A percentile compares a stretch with the other conserved stretches of the same genome.
Evolutionary conservation across 768 basidiomycete species (phyloP).

Genomic region (Mycena rosella): DNA sequence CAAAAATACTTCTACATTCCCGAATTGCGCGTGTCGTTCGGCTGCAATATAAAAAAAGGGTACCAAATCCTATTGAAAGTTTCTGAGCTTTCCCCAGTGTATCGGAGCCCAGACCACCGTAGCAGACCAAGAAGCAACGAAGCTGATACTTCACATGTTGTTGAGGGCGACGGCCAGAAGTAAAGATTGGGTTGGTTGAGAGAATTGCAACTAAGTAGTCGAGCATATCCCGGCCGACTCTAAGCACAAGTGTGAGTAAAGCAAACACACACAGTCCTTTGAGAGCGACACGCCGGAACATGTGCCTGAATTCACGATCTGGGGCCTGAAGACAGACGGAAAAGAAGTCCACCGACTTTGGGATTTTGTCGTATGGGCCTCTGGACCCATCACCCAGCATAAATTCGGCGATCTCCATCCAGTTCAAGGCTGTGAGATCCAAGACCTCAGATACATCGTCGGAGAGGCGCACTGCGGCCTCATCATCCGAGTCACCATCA

Average conservation of each 20-base stretch:
- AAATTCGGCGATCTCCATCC: not conserved
- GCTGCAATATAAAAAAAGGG: no score
- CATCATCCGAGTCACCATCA: no score
- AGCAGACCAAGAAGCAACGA: not conserved
- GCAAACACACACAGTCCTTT: no score
- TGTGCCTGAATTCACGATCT: not conserved
- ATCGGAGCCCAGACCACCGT: not conserved
- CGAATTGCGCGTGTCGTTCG: no score
- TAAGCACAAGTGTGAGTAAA: not conserved
- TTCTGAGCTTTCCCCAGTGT: no score
- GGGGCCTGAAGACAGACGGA: not conserved
- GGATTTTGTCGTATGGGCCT: conserved; percentile 1
- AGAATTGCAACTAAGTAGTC: not conserved
- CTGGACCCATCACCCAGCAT: not conserved
- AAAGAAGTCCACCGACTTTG: not conserved
- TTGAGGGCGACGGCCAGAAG: not conserved
- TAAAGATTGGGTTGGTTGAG: not conserved
- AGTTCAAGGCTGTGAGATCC: not conserved
- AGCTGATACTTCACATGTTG: conserved; percentile 7
- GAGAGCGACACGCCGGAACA: not conserved
- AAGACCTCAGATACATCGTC: not conserved
- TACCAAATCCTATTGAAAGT: no score
- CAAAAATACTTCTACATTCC: no score
- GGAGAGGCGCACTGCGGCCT: no score
- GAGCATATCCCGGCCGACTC: not conserved